These are phyloP conservation scores for Cicer arietinum DNA, from an alignment of 306 rosid genomes.

Conservation along the genomic window DNA sequence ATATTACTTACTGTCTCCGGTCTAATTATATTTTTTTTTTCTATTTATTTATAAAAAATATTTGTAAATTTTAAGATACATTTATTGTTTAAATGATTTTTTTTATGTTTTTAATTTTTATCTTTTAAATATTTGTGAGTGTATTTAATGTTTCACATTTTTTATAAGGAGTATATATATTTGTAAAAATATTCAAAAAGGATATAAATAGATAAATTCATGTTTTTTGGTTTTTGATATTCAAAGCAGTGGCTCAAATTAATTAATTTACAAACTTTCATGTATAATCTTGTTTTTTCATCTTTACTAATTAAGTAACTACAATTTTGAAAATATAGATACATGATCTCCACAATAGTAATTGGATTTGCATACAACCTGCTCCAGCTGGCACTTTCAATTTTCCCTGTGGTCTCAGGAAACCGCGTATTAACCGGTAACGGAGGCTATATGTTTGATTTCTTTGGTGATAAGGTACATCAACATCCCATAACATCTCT, in stretches of 20 bases:
- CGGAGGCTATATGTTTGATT: constrained; percentile 51
- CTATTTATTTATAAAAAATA: too few species aligned
- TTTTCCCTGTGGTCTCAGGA: constrained; percentile 41
- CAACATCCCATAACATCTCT: background rate
- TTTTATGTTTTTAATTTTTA: too few species aligned
- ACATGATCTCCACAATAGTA: constrained; percentile 61
- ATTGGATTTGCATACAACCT: constrained; percentile 54
- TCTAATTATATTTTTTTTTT: too few species aligned
- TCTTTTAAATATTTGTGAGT: too few species aligned
- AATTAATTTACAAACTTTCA: background rate
- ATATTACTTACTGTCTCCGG: too few species aligned
- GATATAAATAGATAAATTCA: too few species aligned
- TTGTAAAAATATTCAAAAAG: too few species aligned
- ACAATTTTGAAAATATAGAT: constrained; percentile 46
- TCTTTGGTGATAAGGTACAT: constrained; percentile 74
- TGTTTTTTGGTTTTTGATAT: too few species aligned
- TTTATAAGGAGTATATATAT: too few species aligned
- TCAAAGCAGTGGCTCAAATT: background rate
- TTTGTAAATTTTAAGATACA: too few species aligned
- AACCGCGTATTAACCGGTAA: constrained; percentile 42
- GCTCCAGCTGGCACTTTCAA: constrained; percentile 59
- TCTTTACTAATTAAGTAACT: background rate
- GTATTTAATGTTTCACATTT: too few species aligned
- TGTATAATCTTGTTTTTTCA: background rate
- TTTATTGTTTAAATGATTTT: too few species aligned